Conservation (phyloP, 192 early-diverging fungal species). For the Coemansia guatemalensis region DNA sequence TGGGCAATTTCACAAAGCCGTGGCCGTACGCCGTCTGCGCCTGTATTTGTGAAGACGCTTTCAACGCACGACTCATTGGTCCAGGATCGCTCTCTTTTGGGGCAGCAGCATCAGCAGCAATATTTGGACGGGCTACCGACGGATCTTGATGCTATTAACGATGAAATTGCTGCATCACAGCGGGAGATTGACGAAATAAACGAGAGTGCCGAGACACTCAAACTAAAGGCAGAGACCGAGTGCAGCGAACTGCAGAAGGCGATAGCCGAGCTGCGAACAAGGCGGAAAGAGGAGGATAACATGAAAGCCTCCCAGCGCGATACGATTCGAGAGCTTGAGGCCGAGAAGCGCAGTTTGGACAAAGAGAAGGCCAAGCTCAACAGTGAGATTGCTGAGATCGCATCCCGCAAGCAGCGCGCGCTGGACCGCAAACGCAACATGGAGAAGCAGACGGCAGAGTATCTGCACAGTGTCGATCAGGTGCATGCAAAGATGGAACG, state of each 20-base stretch:
- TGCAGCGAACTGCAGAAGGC: conserved; percentile 27
- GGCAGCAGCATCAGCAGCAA: conserved; percentile 1
- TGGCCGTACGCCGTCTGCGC: conserved; percentile 33
- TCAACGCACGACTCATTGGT: not conserved
- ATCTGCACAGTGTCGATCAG: conserved; percentile 21
- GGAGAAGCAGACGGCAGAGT: conserved; percentile 18
- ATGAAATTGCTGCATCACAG: conserved; percentile 19
- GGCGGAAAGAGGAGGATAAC: conserved; percentile 35
- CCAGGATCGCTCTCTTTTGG: not conserved
- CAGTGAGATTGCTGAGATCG: conserved; percentile 24
- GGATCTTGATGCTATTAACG: conserved; percentile 13
- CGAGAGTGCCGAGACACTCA: conserved; percentile 15
- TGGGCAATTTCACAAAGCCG: conserved; percentile 45
- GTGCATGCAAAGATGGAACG: conserved; percentile 26
- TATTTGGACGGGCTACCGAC: conserved; percentile 3
- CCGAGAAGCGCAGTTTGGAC: conserved; percentile 40
- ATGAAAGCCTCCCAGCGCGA: conserved; percentile 24
- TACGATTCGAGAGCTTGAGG: conserved; percentile 35
- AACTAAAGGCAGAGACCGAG: conserved; percentile 21
- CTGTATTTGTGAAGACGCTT: conserved; percentile 43
- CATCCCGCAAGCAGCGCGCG: conserved; percentile 25
- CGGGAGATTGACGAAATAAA: conserved; percentile 13
- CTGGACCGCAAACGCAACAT: conserved; percentile 24
- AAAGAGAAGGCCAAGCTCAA: conserved; percentile 23
- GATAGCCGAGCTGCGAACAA: conserved; percentile 23